These are phyloP conservation scores for Gynochthodes officinalis DNA, from an alignment of 257 asterid species.

Conservation along the genomic window DNA sequence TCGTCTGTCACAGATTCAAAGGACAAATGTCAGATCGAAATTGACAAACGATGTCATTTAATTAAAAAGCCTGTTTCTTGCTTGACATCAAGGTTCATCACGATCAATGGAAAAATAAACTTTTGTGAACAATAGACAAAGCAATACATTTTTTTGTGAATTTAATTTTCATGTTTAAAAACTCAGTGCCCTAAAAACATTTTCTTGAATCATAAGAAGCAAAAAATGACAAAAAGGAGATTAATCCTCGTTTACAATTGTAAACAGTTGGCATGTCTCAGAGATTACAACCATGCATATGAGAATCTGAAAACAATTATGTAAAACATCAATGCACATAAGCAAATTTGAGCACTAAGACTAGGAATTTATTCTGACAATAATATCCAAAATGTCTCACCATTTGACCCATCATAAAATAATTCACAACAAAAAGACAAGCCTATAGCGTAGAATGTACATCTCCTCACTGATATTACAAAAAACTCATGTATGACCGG, in stretches of 20 bases:
- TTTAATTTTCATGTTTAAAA: background rate
- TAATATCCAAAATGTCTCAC: no score
- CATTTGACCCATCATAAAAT: background rate
- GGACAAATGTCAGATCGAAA: constrained; percentile 2
- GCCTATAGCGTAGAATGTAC: background rate
- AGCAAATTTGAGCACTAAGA: background rate
- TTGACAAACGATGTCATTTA: background rate
- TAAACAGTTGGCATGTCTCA: background rate
- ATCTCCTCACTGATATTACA: background rate
- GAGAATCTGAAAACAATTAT: background rate
- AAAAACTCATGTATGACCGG: background rate
- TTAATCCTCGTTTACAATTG: background rate
- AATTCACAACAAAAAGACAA: background rate
- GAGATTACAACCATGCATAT: background rate
- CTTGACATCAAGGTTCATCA: background rate
- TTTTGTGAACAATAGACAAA: background rate
- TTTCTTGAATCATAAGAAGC: background rate
- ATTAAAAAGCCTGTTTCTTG: background rate
- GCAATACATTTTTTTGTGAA: background rate
- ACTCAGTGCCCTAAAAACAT: background rate
- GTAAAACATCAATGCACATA: background rate
- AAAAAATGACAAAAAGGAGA: background rate
- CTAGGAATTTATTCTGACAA: background rate
- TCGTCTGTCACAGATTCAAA: constrained; percentile 52
- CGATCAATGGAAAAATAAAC: background rate